These are phyloP conservation scores for Coccinonectria pachysandricola DNA, from an alignment of 2,329 filamentous ascomycete species.

Conservation along the genomic window DNA sequence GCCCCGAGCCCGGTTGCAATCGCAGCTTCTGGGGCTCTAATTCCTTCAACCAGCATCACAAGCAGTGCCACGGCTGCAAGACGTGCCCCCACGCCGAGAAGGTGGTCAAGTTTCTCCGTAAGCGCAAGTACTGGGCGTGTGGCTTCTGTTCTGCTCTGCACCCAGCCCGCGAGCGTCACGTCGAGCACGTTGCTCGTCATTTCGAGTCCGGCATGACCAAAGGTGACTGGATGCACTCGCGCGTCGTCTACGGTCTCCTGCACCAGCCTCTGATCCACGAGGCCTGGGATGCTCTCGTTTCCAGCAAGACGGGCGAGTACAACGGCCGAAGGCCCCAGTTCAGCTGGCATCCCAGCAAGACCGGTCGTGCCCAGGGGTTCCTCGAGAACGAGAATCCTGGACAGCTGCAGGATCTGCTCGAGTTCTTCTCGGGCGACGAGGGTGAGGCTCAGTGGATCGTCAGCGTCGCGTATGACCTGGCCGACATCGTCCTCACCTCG, in stretches of 20 bases:
- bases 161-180: slow-evolving; percentile 54
- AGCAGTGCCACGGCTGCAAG: slow-evolving; percentile 53
- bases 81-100: slow-evolving; percentile 56
- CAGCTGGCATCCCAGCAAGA: slow-evolving; percentile 49
- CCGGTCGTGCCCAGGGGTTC: slow-evolving; percentile 46
- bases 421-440: slow-evolving; percentile 51
- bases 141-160: slow-evolving; percentile 57
- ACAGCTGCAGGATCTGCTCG: slow-evolving; percentile 53
- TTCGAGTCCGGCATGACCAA: slow-evolving; percentile 55
- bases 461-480: slow-evolving; percentile 47
- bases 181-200: slow-evolving; percentile 58
- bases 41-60: slow-evolving; percentile 59
- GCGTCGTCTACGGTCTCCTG: slow-evolving; percentile 56
- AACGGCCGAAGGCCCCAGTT: slow-evolving; percentile 46
- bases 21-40: slow-evolving; percentile 59
- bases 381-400: slow-evolving; percentile 53
- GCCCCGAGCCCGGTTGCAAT: slow-evolving; percentile 52
- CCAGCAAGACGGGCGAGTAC: slow-evolving; percentile 44
- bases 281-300: slow-evolving; percentile 49
- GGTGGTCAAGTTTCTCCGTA: slow-evolving; percentile 51
- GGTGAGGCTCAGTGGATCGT: slow-evolving; percentile 48
- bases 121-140: slow-evolving; percentile 58
- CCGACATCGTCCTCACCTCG: slow-evolving; percentile 33
- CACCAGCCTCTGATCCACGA: slow-evolving; percentile 53
- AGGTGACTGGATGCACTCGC: slow-evolving; percentile 58